Evolutionary conservation across 2,329 filamentous ascomycete genomes (phyloP), one percentile per base, ranked within the genome.

Genomic region (Spiromastix sp.): DNA sequence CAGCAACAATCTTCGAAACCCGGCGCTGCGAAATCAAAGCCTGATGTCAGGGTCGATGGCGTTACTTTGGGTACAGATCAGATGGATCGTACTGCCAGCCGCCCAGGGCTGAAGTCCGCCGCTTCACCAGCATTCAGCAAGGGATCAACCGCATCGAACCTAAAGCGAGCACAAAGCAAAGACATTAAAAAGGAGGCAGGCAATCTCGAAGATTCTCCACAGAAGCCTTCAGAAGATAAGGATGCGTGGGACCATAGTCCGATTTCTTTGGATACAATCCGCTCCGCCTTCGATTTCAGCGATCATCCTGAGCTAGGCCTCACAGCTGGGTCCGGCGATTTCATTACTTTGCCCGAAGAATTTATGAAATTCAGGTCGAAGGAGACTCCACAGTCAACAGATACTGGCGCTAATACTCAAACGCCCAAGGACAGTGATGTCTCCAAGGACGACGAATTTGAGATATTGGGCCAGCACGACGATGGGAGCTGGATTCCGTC

Each of bases 171-270:
- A 5, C 28, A 44, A 4, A 45, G 39, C 38, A 53, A 52, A 30
- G 48, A 52, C 11, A 44, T 32, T 13, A 53, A 50, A 40, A 54
- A 51, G 28, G 48, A 51, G 13, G 20, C 33, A 20, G 43, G 35
- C 9, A 56, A 54, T 36, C 45, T 45, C 13, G 37, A 33, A 7
- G 38, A 41, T 16, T 29, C 35, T 30, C 24, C 33, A 5, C 30
- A 17, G 11, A 32, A 40, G 27, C 44, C 45, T 33, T 21, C 37
- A 9, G 16, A 31, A 4, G 29, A 16, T 7, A 56, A 54, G 39
- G 55, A 63, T 34, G 48, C 48, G 3, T 64, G 61, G 61, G 50
- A 50, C 15, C 49, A 57, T 13, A 57, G 54, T 34, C 46, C 53
- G 18, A 51, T 61, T 18, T 57, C 59, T 18, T 49, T 59, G 9